phyloP scores from a whole-genome alignment of 192 early-diverging fungal genomes.

The Umbelopsis isabellina region DNA sequence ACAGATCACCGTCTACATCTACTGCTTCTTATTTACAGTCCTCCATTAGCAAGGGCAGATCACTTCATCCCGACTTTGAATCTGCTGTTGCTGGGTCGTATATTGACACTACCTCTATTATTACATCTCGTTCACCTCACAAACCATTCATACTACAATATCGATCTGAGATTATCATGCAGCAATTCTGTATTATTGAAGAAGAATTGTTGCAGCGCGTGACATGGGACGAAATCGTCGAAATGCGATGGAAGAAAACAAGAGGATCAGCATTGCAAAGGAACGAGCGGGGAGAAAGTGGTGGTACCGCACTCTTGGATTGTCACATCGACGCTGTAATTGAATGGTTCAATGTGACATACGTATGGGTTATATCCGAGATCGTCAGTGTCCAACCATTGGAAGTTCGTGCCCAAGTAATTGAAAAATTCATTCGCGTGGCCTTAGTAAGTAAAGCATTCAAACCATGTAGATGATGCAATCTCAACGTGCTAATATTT shows the following conservation, averaged over 20 bases:
- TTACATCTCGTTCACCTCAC: constrained; percentile 14
- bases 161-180: constrained; percentile 57
- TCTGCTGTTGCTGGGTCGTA: not conserved
- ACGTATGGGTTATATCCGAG: constrained; percentile 64
- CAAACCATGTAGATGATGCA: not conserved
- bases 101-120: not conserved
- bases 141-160: constrained; percentile 49
- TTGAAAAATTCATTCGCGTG: constrained; percentile 68
- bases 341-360: constrained; percentile 29
- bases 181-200: constrained; percentile 58
- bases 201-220: constrained; percentile 50
- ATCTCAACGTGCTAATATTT: not conserved
- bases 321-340: constrained; percentile 18
- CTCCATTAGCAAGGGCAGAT: not conserved
- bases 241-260: constrained; percentile 46
- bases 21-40: not conserved
- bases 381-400: constrained; percentile 48
- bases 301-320: not conserved
- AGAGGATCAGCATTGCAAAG: constrained; percentile 3
- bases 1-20: constrained; percentile 2
- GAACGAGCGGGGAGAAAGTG: not conserved
- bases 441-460: constrained; percentile 47
- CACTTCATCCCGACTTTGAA: not conserved
- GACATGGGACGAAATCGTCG: constrained; percentile 58
- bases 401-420: constrained; percentile 52